Base-by-base conservation (phyloP, 2,329 filamentous ascomycete genomes). In the Elsinoe ampelina region DNA sequence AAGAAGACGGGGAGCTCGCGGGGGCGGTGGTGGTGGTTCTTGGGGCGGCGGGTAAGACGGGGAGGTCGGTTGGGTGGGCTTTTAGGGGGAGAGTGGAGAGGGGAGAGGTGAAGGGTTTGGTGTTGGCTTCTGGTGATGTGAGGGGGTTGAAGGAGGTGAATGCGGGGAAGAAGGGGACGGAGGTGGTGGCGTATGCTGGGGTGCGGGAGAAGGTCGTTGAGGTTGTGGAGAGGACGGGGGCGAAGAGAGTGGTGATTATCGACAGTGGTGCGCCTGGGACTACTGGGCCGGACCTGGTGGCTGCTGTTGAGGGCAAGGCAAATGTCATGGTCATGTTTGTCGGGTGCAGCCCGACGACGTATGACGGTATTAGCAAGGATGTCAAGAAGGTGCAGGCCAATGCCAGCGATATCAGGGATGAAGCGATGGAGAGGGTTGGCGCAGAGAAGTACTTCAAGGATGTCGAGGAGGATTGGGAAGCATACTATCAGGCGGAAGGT, bases 351-450 rank as follows among this genome's bases (percentile, higher is more conserved):
- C 48, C 48, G 13, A 32, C 17, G 8, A n/a, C 34, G 17, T 52
- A 52, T 38, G 32, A 30, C 19, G 48, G 48, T 10, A 11, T 52
- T 8, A 20, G 26, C 11, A 32, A 52, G 30, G 30, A 38, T 4
- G 48, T 52, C n/a, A 52, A 19, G 34, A 52, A 38, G 48, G 48
- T 52, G 32, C 48, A 52, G 48, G 30, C 17, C 13, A 52, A 52
- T 52, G 48, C 34, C 3, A 52, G 48, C 38, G 48, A 15, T 17
- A 38, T 38, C 17, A 52, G 22, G 17, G 48, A 52, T 13, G 48
- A 52, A 11, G 48, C 34, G 2, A 36, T 52, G 48, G 13, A 36
- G 34, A 38, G 32, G 17, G 34, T 52, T 5, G 48, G 48, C 2
- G 38, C 30, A 13, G 34, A 32, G 15, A 22, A 36, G 34, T 52